A percentile compares a stretch with the other conserved stretches of the same genome.
Evolutionary conservation across 768 basidiomycete genomes (phyloP).

Genomic region (Infundibulicybe gibba): DNA sequence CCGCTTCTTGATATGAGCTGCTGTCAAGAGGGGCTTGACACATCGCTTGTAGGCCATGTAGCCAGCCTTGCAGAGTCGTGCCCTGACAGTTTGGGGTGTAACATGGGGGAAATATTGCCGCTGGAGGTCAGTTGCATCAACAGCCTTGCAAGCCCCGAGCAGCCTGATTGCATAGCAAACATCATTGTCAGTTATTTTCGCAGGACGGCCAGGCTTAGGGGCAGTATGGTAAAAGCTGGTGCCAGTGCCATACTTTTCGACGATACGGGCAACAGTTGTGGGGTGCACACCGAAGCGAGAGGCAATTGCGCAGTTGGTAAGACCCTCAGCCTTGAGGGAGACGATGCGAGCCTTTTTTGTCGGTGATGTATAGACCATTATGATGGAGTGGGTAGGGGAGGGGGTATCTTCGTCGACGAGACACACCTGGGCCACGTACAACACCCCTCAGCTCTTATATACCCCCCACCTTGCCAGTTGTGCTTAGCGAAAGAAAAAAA

Average conservation of each 20-base stretch:
- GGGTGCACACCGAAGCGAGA: background rate
- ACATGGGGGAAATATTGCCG: conserved; percentile 12
- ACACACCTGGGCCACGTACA: no score
- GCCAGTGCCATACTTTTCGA: conserved; percentile 1
- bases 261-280: background rate
- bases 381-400: no score
- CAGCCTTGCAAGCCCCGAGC: no score
- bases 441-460: no score
- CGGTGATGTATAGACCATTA: conserved; percentile 4
- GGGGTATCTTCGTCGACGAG: no score
- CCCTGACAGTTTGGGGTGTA: conserved; percentile 7
- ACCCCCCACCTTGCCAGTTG: no score
- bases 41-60: conserved; percentile 1
- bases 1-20: conserved; percentile 10
- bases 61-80: conserved; percentile 6
- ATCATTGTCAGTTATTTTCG: conserved; percentile 8
- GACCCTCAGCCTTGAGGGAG: background rate
- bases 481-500: no score
- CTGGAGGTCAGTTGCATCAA: conserved; percentile 13
- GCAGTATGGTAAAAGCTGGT: conserved; percentile 2
- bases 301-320: conserved; percentile 2
- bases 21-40: conserved; percentile 15
- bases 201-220: conserved; percentile 11
- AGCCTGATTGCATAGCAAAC: conserved; percentile 7
- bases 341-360: conserved; percentile 9